These are phyloP conservation scores for Kregervanrija fluxuum DNA, from an alignment of 805 yeast genomes.

Conservation along the genomic window DNA sequence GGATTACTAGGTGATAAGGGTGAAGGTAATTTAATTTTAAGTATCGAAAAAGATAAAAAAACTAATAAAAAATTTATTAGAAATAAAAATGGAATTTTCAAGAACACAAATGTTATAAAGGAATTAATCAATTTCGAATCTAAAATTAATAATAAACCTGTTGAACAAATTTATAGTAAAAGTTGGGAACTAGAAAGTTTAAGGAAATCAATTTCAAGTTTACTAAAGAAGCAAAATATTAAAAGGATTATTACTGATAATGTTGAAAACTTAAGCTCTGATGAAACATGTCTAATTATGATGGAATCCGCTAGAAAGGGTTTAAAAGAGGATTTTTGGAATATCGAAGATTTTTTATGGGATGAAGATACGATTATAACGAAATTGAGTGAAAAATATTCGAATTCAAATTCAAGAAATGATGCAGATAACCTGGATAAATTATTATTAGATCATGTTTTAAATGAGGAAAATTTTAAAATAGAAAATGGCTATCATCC, in stretches of 20 bases:
- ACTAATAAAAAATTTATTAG: slow-evolving; percentile 5
- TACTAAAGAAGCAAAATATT: slow-evolving; percentile 2
- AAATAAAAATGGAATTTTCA: slow-evolving; percentile 9
- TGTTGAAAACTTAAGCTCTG: slow-evolving; percentile 4
- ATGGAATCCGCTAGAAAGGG: background rate
- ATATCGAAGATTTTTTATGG: slow-evolving; percentile 9
- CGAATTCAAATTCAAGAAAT: no score
- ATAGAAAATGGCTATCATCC: slow-evolving; percentile 14
- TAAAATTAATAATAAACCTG: background rate
- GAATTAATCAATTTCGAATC: slow-evolving; percentile 15
- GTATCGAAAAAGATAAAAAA: slow-evolving; percentile 14
- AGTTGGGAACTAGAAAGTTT: slow-evolving; percentile 16
- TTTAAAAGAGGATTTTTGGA: slow-evolving; percentile 8
- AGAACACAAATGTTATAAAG: slow-evolving; percentile 8
- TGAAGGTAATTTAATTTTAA: slow-evolving; percentile 15
- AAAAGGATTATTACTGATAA: slow-evolving; percentile 7
- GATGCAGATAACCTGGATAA: background rate
- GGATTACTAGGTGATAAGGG: slow-evolving; percentile 8
- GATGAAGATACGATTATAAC: slow-evolving; percentile 7
- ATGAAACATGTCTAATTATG: slow-evolving; percentile 2
- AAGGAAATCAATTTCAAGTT: slow-evolving; percentile 1
- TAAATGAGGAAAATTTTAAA: slow-evolving; percentile 3
- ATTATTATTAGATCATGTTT: background rate
- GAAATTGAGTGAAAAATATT: background rate
- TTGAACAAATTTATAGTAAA: slow-evolving; percentile 10